Percentiles rank a stretch among this genome's conserved stretches.
phyloP scores from a whole-genome alignment of 2,329 filamentous ascomycete genomes.

The Periconia sp. region DNA sequence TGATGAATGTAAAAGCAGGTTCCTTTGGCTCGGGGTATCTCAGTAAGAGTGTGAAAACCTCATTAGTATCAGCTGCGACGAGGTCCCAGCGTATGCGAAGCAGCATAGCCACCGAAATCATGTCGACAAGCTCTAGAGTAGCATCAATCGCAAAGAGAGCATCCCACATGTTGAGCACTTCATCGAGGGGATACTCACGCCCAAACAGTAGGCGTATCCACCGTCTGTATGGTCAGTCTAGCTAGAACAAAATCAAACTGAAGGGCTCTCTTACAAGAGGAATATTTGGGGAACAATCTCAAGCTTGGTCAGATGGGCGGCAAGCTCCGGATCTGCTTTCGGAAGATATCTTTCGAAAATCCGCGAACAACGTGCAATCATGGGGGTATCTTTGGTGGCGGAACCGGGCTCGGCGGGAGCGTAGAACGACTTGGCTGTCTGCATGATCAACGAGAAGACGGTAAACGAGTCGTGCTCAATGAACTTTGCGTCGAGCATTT shows the following conservation, averaged over 20 bases:
- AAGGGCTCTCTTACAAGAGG: conserved; percentile 67
- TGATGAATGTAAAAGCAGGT: conserved; percentile 76
- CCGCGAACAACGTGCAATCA: conserved; percentile 80
- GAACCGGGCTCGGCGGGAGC: conserved; percentile 58
- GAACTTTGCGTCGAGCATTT: conserved; percentile 69
- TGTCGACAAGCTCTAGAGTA: conserved; percentile 75
- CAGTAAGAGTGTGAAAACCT: conserved; percentile 77
- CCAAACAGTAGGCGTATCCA: conserved; percentile 95
- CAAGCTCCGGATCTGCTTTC: conserved; percentile 80
- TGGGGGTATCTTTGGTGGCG: conserved; percentile 59
- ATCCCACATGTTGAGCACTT: conserved; percentile 87
- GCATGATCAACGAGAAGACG: conserved; percentile 85
- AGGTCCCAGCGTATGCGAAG: conserved; percentile 89
- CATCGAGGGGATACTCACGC: conserved; percentile 86
- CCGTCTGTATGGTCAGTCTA: conserved; percentile 57
- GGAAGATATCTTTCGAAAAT: conserved; percentile 83
- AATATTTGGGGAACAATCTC: conserved; percentile 97
- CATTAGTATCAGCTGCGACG: conserved; percentile 83
- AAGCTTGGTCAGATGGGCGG: conserved; percentile 75
- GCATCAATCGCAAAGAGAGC: conserved; percentile 85
- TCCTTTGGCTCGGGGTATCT: conserved; percentile 73
- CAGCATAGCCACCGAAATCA: conserved; percentile 93
- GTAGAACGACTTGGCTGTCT: conserved; percentile 82
- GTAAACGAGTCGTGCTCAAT: conserved; percentile 91
- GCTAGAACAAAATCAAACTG: not conserved